Conservation (phyloP, 306 rosid species). For the Acacia melanoxylon region DNA sequence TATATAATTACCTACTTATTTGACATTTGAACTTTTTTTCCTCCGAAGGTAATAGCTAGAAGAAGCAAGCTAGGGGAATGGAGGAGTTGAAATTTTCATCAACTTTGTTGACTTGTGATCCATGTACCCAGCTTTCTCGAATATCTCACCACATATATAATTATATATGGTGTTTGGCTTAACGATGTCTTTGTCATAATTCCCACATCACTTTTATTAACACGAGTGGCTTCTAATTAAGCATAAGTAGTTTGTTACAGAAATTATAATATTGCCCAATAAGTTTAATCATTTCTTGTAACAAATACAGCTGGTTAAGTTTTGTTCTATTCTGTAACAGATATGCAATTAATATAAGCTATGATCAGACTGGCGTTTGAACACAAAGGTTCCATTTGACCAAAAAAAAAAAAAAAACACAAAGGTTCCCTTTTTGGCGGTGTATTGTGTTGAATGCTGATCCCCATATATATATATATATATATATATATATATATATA, state of each 20-base stretch:
- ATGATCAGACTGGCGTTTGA: background rate
- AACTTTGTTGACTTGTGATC: constrained; percentile 26
- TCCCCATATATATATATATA: background rate
- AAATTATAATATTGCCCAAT: background rate
- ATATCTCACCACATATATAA: constrained; percentile 4
- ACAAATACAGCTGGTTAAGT: background rate
- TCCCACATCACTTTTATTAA: background rate
- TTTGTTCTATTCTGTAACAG: background rate
- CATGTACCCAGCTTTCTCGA: constrained; percentile 19
- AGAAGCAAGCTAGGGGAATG: background rate
- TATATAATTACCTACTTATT: constrained; percentile 20
- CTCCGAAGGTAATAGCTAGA: background rate
- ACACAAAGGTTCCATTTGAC: background rate
- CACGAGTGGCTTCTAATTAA: background rate
- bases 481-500: background rate
- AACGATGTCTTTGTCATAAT: background rate
- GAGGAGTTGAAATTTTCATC: constrained; percentile 22
- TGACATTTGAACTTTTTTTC: constrained; percentile 22
- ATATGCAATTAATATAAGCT: background rate
- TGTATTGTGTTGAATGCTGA: background rate
- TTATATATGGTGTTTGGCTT: background rate
- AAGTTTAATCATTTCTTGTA: background rate
- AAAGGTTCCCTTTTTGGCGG: background rate
- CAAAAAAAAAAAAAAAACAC: no score
- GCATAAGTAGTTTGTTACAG: background rate